Percentiles rank a stretch among this genome's conserved stretches.
These are phyloP conservation scores for Pseudocercospora crystallina DNA, from an alignment of 2,329 filamentous ascomycete species.

Conservation along the genomic window DNA sequence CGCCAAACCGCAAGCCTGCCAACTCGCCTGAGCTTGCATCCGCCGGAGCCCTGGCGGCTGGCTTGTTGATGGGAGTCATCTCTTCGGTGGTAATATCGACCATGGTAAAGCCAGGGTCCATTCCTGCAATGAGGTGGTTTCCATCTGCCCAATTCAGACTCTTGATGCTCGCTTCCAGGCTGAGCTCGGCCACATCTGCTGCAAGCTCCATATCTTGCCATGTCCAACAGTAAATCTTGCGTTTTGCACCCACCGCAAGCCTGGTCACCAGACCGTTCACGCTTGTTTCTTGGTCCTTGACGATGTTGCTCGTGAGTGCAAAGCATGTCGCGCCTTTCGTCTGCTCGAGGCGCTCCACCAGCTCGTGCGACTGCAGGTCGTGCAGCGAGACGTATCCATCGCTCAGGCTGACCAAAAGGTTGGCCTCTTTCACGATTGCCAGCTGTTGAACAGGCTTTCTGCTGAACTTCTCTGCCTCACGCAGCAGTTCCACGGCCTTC, in stretches of 20 bases:
- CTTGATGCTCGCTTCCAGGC: constrained; percentile 78
- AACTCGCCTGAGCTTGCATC: constrained; percentile 58
- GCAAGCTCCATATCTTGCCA: constrained; percentile 94
- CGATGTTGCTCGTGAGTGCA: constrained; percentile 91
- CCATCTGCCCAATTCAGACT: constrained; percentile 89
- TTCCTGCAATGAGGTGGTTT: constrained; percentile 81
- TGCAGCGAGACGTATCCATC: constrained; percentile 88
- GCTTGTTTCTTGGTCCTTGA: constrained; percentile 80
- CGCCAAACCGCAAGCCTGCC: constrained; percentile 68
- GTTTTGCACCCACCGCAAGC: constrained; percentile 88
- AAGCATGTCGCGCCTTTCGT: constrained; percentile 89
- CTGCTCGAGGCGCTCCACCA: constrained; percentile 75
- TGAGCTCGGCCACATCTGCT: constrained; percentile 71
- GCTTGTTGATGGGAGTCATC: constrained; percentile 68
- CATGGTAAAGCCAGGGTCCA: constrained; percentile 88
- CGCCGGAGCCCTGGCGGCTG: constrained; percentile 24
- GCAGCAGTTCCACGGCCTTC: constrained; percentile 73
- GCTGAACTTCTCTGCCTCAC: constrained; percentile 93
- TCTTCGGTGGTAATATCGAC: constrained; percentile 77
- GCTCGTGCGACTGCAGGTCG: constrained; percentile 79
- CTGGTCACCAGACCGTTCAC: constrained; percentile 92
- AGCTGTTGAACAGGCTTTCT: constrained; percentile 87
- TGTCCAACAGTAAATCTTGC: constrained; percentile 84
- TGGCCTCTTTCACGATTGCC: constrained; percentile 92
- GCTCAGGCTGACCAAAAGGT: constrained; percentile 84